Conservation (phyloP, 1,139 yeast species). For the Pichia sp. region DNA sequence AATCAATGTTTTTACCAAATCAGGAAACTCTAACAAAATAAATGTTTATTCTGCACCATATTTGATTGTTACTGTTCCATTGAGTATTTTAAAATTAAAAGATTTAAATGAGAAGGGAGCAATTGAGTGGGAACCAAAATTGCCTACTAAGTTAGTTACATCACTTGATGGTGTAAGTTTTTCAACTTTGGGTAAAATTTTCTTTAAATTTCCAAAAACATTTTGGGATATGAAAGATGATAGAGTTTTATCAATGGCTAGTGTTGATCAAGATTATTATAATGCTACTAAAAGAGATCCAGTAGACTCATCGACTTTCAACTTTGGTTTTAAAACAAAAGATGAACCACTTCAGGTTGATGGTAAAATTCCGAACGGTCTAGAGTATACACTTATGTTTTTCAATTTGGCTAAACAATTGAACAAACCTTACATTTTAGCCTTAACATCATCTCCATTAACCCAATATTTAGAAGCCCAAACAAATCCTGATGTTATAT, state of each 20-base stretch:
- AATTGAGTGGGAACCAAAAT: slow-evolving; percentile 54
- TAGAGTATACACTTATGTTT: slow-evolving; percentile 34
- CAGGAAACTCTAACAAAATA: slow-evolving; percentile 18
- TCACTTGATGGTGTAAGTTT: slow-evolving; percentile 48
- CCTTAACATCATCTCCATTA: slow-evolving; percentile 63
- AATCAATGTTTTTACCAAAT: slow-evolving; percentile 21
- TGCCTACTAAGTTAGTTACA: slow-evolving; percentile 41
- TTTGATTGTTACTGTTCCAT: slow-evolving; percentile 69
- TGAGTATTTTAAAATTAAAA: slow-evolving; percentile 49
- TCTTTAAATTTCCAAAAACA: slow-evolving; percentile 58
- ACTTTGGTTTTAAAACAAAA: not conserved
- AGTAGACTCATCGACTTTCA: slow-evolving; percentile 2
- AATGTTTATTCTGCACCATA: slow-evolving; percentile 40
- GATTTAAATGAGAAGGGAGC: slow-evolving; percentile 34
- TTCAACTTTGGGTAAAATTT: slow-evolving; percentile 71
- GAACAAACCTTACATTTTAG: slow-evolving; percentile 44
- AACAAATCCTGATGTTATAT: slow-evolving; percentile 31
- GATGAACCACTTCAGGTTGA: slow-evolving; percentile 9
- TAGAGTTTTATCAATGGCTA: slow-evolving; percentile 43
- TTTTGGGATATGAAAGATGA: slow-evolving; percentile 62
- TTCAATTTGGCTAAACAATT: slow-evolving; percentile 38
- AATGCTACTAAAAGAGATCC: slow-evolving; percentile 1
- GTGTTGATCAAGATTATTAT: slow-evolving; percentile 25
- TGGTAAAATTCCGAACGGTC: slow-evolving; percentile 10
- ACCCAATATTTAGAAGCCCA: slow-evolving; percentile 44